Percentiles rank a stretch among this genome's conserved stretches.
Conservation (phyloP, 2,329 filamentous ascomycete genomes). For the Camillea tinctor region DNA sequence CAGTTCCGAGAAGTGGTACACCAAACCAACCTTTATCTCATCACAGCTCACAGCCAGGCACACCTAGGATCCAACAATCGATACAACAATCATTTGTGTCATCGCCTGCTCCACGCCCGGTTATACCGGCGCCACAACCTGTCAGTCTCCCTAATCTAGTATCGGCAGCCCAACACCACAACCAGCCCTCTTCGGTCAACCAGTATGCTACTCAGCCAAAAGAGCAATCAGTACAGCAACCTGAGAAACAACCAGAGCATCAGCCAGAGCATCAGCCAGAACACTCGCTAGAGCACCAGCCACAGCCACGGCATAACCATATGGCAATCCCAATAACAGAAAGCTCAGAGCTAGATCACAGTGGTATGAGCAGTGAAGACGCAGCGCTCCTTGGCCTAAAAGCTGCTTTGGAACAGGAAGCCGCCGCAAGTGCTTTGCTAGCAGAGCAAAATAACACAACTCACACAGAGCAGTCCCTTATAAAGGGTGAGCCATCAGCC, state of each 20-base stretch:
- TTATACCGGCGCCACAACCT: conserved; percentile 31
- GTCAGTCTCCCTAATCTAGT: conserved; percentile 30
- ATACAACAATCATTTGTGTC: conserved; percentile 20
- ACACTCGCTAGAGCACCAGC: too few species aligned
- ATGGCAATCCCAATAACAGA: conserved; percentile 5
- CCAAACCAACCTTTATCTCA: conserved; percentile 21
- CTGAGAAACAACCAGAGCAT: not conserved
- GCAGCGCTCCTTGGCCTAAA: conserved; percentile 28
- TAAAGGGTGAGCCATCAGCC: not conserved
- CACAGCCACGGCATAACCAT: conserved; percentile 6
- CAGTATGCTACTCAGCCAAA: conserved; percentile 11
- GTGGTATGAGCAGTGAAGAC: conserved; percentile 28
- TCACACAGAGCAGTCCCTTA: not conserved
- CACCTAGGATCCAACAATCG: conserved; percentile 21
- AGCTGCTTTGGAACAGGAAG: conserved; percentile 23
- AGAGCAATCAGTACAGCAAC: conserved; percentile 1
- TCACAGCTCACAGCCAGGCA: conserved; percentile 21
- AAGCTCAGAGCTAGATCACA: conserved; percentile 13
- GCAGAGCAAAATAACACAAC: not conserved
- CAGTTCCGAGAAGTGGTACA: conserved; percentile 18
- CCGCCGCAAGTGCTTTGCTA: conserved; percentile 4
- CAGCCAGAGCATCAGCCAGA: too few species aligned
- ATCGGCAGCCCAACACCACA: conserved; percentile 19
- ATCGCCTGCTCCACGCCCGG: conserved; percentile 22
- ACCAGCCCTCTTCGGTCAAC: conserved; percentile 4